These are phyloP conservation scores for Blastobotrys mokoenaii DNA, from an alignment of 805 yeast species.

Conservation along the genomic window DNA sequence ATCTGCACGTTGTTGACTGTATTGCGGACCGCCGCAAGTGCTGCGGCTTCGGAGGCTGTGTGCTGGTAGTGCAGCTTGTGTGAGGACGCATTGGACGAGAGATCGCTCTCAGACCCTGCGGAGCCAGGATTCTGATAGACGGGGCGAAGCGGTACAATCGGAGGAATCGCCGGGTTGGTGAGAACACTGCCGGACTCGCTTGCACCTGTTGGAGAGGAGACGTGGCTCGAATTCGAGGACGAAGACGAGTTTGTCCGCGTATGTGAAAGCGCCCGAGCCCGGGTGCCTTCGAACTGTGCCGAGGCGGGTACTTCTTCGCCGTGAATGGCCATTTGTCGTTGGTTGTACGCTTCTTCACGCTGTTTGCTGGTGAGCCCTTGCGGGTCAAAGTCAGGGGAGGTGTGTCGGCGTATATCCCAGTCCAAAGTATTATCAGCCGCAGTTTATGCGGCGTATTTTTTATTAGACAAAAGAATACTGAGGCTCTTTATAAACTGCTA, in stretches of 20 bases:
- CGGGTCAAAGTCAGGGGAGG: neutral
- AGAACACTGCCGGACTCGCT: neutral
- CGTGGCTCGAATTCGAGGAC: constrained; percentile 17
- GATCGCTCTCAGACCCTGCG: neutral
- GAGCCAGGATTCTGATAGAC: neutral
- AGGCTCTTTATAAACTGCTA: no score
- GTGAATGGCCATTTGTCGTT: neutral
- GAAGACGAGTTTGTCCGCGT: constrained; percentile 21
- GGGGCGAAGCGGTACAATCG: no score
- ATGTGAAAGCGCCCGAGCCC: constrained; percentile 15
- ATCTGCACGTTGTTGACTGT: neutral
- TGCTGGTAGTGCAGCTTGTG: constrained; percentile 1
- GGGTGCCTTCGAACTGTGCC: constrained; percentile 1
- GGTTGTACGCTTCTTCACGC: no score
- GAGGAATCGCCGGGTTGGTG: no score
- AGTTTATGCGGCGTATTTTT: no score
- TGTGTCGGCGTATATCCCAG: neutral
- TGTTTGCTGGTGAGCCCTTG: no score
- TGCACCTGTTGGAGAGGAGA: constrained; percentile 12
- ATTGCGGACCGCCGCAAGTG: constrained; percentile 19
- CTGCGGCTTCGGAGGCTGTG: constrained; percentile 21
- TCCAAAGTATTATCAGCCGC: neutral
- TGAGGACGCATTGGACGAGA: neutral
- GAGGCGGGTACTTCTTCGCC: neutral
- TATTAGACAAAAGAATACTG: no score